Percentiles rank a stretch among this genome's conserved stretches.
Evolutionary conservation across 306 rosid genomes (phyloP).

Genomic region (Rosa chinensis): DNA sequence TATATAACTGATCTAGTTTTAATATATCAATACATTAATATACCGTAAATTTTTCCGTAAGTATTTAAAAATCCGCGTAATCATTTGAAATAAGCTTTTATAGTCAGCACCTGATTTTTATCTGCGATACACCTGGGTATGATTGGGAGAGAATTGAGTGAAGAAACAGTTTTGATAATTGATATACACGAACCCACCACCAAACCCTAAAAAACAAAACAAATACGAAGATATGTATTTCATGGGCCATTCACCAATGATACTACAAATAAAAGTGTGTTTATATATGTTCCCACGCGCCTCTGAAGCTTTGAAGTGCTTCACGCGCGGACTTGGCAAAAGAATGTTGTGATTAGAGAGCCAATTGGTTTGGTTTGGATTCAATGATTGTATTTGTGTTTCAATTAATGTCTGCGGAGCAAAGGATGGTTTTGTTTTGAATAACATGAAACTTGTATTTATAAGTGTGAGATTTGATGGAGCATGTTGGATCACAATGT

Average conservation of each 20-base stretch:
- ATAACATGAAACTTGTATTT: background rate
- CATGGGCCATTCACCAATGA: conserved; percentile 3
- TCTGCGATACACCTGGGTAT: background rate
- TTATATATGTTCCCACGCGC: conserved; percentile 10
- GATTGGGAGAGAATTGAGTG: conserved; percentile 6
- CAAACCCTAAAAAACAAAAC: background rate
- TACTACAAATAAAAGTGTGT: background rate
- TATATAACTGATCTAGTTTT: too few relatives aligned
- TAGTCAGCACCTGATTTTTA: background rate
- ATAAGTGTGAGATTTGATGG: background rate
- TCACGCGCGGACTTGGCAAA: background rate
- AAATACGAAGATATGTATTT: background rate
- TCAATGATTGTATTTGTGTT: background rate
- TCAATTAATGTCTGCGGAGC: background rate
- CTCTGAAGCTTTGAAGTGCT: background rate
- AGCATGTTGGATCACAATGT: background rate
- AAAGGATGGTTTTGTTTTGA: background rate
- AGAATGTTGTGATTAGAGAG: conserved; percentile 9
- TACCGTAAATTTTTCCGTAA: too few relatives aligned
- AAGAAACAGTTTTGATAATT: conserved; percentile 21
- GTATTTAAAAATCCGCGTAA: background rate
- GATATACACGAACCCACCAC: conserved; percentile 14
- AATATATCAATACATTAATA: too few relatives aligned
- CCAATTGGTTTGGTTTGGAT: background rate
- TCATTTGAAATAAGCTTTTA: background rate